phyloP scores from a whole-genome alignment of 1,284 basidiomycete species.

The Flammula alnicola region DNA sequence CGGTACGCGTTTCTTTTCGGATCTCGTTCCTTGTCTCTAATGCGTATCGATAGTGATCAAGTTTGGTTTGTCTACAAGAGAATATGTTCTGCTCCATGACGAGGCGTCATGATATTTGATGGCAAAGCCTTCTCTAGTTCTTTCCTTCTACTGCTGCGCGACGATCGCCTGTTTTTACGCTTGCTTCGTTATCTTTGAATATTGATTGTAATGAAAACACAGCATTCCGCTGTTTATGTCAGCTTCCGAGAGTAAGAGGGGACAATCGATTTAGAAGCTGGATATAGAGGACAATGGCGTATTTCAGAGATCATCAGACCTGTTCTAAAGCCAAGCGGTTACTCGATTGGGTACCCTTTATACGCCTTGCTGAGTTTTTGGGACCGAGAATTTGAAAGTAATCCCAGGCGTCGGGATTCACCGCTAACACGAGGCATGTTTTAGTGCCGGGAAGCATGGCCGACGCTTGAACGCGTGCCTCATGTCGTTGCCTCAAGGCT shows the following conservation, averaged over 20 bases:
- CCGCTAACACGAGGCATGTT: too few relatives aligned
- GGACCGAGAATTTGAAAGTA: too few relatives aligned
- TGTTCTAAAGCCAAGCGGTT: background rate
- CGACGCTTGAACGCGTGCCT: background rate
- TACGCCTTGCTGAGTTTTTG: background rate
- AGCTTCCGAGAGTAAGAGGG: too few relatives aligned
- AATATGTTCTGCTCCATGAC: slow-evolving; percentile 90
- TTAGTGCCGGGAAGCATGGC: too few relatives aligned
- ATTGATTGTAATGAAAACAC: slow-evolving; percentile 2
- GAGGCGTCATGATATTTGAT: slow-evolving; percentile 55
- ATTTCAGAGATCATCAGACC: too few relatives aligned
- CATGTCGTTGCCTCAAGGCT: background rate
- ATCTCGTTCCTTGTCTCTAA: slow-evolving; percentile 3
- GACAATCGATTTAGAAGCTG: too few relatives aligned
- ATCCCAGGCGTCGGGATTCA: too few relatives aligned
- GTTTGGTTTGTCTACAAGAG: slow-evolving; percentile 85
- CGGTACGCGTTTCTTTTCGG: slow-evolving; percentile 55
- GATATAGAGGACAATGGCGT: background rate
- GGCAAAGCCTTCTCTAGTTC: too few relatives aligned
- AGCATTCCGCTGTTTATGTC: too few relatives aligned
- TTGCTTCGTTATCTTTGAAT: background rate
- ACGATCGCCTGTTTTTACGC: background rate
- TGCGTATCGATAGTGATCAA: slow-evolving; percentile 72
- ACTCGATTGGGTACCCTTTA: background rate
- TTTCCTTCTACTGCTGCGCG: background rate